phyloP scores from a whole-genome alignment of 1,284 basidiomycete species.

The Psilocybe mexicana region DNA sequence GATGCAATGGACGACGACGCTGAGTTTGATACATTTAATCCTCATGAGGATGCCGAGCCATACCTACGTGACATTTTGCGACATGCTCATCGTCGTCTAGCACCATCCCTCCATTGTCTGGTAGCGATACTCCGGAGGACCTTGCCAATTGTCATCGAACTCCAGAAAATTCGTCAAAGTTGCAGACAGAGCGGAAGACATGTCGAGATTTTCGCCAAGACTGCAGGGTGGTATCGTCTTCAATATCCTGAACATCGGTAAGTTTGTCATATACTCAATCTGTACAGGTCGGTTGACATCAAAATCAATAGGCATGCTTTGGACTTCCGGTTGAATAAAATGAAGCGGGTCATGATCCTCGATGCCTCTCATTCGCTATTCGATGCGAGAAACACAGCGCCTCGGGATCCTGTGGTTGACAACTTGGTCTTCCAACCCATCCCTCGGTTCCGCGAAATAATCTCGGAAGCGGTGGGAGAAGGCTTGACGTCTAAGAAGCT shows the following conservation, averaged over 20 bases:
- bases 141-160: conserved; percentile 67
- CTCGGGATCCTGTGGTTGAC: conserved; percentile 19
- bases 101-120: conserved; percentile 61
- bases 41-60: conserved; percentile 72
- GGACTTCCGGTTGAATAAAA: conserved; percentile 74
- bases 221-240: conserved; percentile 79
- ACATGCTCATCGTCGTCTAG: conserved; percentile 63
- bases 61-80: conserved; percentile 66
- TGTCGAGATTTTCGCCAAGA: conserved; percentile 72
- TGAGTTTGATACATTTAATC: conserved; percentile 49
- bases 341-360: conserved; percentile 63
- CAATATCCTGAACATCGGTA: conserved; percentile 68
- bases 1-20: conserved; percentile 24
- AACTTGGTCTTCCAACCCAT: conserved; percentile 56
- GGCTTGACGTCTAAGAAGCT: conserved; percentile 33
- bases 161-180: conserved; percentile 59
- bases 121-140: conserved; percentile 71
- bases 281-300: conserved; percentile 3
- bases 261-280: conserved; percentile 16
- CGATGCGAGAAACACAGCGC: conserved; percentile 22
- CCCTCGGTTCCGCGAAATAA: conserved; percentile 54
- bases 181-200: conserved; percentile 37
- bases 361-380: conserved; percentile 69
- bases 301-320: conserved; percentile 59
- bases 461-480: conserved; percentile 43